phyloP scores from a whole-genome alignment of 2,329 filamentous ascomycete species.

The Verticillium dahliae region DNA sequence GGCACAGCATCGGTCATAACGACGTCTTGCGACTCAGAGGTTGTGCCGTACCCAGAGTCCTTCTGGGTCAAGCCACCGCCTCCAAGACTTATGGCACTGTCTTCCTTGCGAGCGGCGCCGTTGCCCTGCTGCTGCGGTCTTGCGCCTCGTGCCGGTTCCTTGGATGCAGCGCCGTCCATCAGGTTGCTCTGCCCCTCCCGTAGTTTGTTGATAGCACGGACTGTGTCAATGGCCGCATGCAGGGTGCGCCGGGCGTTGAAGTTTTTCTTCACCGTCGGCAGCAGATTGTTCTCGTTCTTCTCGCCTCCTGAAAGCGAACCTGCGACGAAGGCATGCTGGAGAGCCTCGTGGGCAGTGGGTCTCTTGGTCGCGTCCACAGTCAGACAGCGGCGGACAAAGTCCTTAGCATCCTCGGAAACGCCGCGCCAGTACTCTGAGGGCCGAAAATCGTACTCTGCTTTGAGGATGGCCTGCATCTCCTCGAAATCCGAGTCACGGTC shows the following conservation, averaged over 20 bases:
- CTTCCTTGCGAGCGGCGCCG: slow-evolving; percentile 28
- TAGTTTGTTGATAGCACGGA: slow-evolving; percentile 65
- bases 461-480: slow-evolving; percentile 98
- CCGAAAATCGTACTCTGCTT: slow-evolving; percentile 93
- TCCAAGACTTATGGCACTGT: slow-evolving; percentile 35
- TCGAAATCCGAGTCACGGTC: slow-evolving; percentile 96
- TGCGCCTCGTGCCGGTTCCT: slow-evolving; percentile 38
- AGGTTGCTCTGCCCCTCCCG: slow-evolving; percentile 55
- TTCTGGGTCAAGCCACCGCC: slow-evolving; percentile 19
- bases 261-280: slow-evolving; percentile 68
- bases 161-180: slow-evolving; percentile 54
- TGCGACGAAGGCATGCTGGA: slow-evolving; percentile 60
- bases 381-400: slow-evolving; percentile 87
- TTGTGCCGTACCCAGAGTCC: slow-evolving; percentile 45
- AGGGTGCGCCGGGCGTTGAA: slow-evolving; percentile 64
- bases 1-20: slow-evolving; percentile 47
- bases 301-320: slow-evolving; percentile 40
- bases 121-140: slow-evolving; percentile 17
- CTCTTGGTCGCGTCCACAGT: slow-evolving; percentile 82
- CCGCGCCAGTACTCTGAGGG: slow-evolving; percentile 95
- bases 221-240: slow-evolving; percentile 65
- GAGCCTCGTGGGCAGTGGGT: slow-evolving; percentile 82
- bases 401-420: slow-evolving; percentile 76
- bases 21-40: slow-evolving; percentile 31
- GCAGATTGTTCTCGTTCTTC: slow-evolving; percentile 48